These are phyloP conservation scores for Penicillium griseofulvum DNA, from an alignment of 2,329 filamentous ascomycete species.

Conservation along the genomic window DNA sequence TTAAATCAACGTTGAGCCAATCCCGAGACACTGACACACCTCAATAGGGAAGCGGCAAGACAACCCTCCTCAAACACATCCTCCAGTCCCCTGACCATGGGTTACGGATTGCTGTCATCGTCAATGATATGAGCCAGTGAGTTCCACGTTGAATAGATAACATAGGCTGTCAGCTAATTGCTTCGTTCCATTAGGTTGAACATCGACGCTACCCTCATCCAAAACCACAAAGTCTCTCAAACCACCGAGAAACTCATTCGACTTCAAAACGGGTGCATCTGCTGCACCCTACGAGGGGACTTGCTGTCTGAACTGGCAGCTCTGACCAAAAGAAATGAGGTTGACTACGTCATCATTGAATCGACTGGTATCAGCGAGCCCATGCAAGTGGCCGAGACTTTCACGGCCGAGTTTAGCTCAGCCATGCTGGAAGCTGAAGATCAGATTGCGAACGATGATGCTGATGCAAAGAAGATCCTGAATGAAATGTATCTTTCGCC, in stretches of 20 bases:
- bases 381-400: slow-evolving; percentile 72
- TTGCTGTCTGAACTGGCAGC: slow-evolving; percentile 67
- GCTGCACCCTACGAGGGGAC: slow-evolving; percentile 70
- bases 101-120: slow-evolving; percentile 67
- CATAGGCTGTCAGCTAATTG: neutral
- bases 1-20: neutral
- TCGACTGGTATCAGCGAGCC: slow-evolving; percentile 71
- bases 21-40: neutral
- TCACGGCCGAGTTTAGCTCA: slow-evolving; percentile 55
- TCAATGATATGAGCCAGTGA: slow-evolving; percentile 67
- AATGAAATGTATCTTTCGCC: slow-evolving; percentile 44
- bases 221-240: slow-evolving; percentile 56
- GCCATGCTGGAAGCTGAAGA: slow-evolving; percentile 51
- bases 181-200: slow-evolving; percentile 53
- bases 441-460: slow-evolving; percentile 43
- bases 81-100: slow-evolving; percentile 63
- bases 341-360: slow-evolving; percentile 72
- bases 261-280: slow-evolving; percentile 72
- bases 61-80: slow-evolving; percentile 67
- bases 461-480: slow-evolving; percentile 47
- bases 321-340: slow-evolving; percentile 59
- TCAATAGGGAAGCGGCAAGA: slow-evolving; percentile 65
- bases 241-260: slow-evolving; percentile 65
- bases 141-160: slow-evolving; percentile 17
- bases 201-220: slow-evolving; percentile 63